Evolutionary conservation across 2,329 filamentous ascomycete species (phyloP), one percentile per base, ranked within the genome.

Genomic region (Tricladium varicosporioides): DNA sequence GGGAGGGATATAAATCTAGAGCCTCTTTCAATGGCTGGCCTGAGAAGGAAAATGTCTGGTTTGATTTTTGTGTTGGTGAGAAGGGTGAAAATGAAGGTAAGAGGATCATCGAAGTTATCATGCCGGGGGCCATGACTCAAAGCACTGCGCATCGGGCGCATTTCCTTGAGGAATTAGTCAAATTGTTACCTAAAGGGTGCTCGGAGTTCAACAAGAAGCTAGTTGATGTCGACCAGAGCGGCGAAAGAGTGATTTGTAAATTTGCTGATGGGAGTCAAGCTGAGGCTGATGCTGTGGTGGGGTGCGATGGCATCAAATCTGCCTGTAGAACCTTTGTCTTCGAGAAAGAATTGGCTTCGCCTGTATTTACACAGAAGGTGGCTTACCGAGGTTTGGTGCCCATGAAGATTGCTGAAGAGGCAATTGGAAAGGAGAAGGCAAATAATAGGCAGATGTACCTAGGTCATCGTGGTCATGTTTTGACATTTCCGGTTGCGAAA

Each of bases 341-440:
- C 14, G 59, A 53, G 11, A 53, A 49, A 9, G 43, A 36, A 2
- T 22, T 47, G 9, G 45, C 19, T 8, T 22, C 48, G 2, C 57
- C 60, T 0, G 65, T 73, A 1, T 87, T 82, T 66, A 78, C 77
- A 0, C 72, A 78, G 27, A 82, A 85, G 60, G 80, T 80, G 65
- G 84, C 80, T 43, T 88, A 84, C 69, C 77, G 85, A 2, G 79
- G 79, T 0, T 69, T 88, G 2, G 73, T 86, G 2, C 79, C 83
- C 0, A 86, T 86, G 76, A 69, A 73, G 1, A 65, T 75, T 8
- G 82, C 81, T 0, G 65, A 73, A 1, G 66, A 73, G 10, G 72
- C 74, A 1, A 60, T 85, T 2, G 79, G 80, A 2, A 9, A 43
- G 22, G 70, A 81, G 44, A 72, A 78, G 46, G 75, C 79, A 0